phyloP scores from a whole-genome alignment of 257 asterid genomes.

The Solanum chilense region DNA sequence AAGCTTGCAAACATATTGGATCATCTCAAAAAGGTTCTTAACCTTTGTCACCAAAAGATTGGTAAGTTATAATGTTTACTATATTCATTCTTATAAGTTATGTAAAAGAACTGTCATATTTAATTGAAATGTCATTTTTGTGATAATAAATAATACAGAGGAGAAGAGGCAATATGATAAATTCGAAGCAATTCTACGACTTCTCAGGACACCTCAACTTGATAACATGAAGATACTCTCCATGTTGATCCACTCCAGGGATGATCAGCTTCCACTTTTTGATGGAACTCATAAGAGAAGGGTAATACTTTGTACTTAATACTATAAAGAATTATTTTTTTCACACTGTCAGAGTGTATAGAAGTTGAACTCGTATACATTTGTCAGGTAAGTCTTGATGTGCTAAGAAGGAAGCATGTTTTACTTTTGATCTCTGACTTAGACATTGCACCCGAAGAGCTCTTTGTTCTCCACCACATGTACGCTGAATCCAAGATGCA shows the following conservation, averaged over 20 bases:
- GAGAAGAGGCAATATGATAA: not conserved
- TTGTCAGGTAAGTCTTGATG: conserved; percentile 50
- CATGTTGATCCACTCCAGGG: not conserved
- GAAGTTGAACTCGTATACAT: not conserved
- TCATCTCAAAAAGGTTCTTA: conserved; percentile 25
- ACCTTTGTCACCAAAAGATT: conserved; percentile 11
- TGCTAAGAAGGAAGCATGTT: conserved; percentile 50
- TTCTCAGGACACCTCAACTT: not conserved
- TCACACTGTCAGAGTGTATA: not conserved
- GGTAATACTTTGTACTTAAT: not conserved
- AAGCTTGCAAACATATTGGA: conserved; percentile 49
- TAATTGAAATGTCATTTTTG: not conserved
- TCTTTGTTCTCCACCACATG: conserved; percentile 61
- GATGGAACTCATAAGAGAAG: not conserved
- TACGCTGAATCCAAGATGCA: conserved; percentile 33
- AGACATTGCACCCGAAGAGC: conserved; percentile 58
- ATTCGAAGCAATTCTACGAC: not conserved
- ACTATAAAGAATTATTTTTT: too few relatives aligned
- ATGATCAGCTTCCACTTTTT: conserved; percentile 2
- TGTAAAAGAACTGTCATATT: not conserved
- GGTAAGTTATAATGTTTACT: conserved; percentile 18
- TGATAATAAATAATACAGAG: not conserved
- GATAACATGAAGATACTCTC: conserved; percentile 1
- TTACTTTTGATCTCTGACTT: conserved; percentile 65
- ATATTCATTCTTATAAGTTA: not conserved